These are phyloP conservation scores for Ogataea philodendri DNA, from an alignment of 805 yeast genomes.

Conservation along the genomic window DNA sequence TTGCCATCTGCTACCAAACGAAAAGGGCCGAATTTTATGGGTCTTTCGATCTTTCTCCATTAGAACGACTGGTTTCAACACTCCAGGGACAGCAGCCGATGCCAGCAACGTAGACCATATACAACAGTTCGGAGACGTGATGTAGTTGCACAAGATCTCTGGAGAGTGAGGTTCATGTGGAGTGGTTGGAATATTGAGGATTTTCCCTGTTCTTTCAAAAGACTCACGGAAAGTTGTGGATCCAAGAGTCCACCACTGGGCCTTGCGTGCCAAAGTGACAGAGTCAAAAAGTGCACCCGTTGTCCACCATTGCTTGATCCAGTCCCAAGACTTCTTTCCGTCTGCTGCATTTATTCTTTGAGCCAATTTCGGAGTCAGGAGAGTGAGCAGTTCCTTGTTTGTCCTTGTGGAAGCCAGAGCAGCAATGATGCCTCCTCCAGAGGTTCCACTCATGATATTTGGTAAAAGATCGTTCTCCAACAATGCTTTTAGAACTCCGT, in stretches of 20 bases:
- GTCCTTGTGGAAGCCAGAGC: slow-evolving; percentile 70
- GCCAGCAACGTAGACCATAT: slow-evolving; percentile 80
- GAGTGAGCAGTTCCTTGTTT: slow-evolving; percentile 55
- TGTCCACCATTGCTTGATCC: slow-evolving; percentile 63
- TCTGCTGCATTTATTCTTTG: slow-evolving; percentile 66
- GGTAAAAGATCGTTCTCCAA: slow-evolving; percentile 68
- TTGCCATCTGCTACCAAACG: slow-evolving; percentile 72
- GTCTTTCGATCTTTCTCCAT: slow-evolving; percentile 51
- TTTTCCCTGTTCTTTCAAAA: slow-evolving; percentile 63
- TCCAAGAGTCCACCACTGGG: slow-evolving; percentile 70
- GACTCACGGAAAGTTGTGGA: slow-evolving; percentile 72
- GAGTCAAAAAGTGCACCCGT: slow-evolving; percentile 83
- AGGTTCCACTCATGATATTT: slow-evolving; percentile 68
- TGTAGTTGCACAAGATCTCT: slow-evolving; percentile 69
- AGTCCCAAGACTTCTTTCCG: slow-evolving; percentile 52
- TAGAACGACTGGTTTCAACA: slow-evolving; percentile 72
- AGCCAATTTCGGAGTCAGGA: slow-evolving; percentile 62
- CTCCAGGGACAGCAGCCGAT: slow-evolving; percentile 81
- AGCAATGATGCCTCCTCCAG: slow-evolving; percentile 80
- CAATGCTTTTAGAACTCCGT: slow-evolving; percentile 71
- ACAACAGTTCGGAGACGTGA: slow-evolving; percentile 76
- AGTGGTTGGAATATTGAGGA: slow-evolving; percentile 70
- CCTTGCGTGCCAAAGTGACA: slow-evolving; percentile 67
- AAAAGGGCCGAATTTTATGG: slow-evolving; percentile 55
- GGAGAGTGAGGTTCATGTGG: slow-evolving; percentile 84